Conservation (phyloP, 2,329 filamentous ascomycete genomes). For the Diaporthe eres region DNA sequence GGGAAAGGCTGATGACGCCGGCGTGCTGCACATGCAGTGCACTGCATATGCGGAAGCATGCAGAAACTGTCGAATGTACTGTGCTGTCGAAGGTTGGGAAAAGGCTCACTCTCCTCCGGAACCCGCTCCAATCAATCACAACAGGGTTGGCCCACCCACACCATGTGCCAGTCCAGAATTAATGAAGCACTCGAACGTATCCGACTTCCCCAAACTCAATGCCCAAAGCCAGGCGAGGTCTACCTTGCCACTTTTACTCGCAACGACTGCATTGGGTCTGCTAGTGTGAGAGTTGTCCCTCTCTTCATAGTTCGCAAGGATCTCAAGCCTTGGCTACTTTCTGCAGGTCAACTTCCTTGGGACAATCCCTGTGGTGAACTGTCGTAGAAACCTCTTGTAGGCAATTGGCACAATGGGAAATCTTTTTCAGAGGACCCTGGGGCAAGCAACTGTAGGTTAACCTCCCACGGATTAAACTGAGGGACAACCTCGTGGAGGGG, state of each 20-base stretch:
- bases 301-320: background rate
- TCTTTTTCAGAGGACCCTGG: background rate
- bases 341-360: slow-evolving; percentile 10
- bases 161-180: slow-evolving; percentile 7
- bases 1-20: slow-evolving; percentile 1
- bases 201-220: slow-evolving; percentile 10
- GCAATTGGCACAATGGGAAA: too few relatives aligned
- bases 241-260: background rate
- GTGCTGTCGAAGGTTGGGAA: slow-evolving; percentile 1
- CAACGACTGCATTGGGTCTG: slow-evolving; percentile 7
- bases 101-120: slow-evolving; percentile 21
- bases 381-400: background rate
- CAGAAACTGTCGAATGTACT: slow-evolving; percentile 16
- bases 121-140: slow-evolving; percentile 11
- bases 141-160: slow-evolving; percentile 17
- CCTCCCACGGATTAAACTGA: background rate
- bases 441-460: background rate
- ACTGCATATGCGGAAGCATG: slow-evolving; percentile 22
- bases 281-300: background rate
- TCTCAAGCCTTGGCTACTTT: background rate
- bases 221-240: slow-evolving; percentile 1
- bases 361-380: too few relatives aligned
- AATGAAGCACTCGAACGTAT: background rate
- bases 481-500: too few relatives aligned
- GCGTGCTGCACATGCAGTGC: slow-evolving; percentile 26